Conservation (phyloP, 1,284 basidiomycete species). For the Malassezia japonica region DNA sequence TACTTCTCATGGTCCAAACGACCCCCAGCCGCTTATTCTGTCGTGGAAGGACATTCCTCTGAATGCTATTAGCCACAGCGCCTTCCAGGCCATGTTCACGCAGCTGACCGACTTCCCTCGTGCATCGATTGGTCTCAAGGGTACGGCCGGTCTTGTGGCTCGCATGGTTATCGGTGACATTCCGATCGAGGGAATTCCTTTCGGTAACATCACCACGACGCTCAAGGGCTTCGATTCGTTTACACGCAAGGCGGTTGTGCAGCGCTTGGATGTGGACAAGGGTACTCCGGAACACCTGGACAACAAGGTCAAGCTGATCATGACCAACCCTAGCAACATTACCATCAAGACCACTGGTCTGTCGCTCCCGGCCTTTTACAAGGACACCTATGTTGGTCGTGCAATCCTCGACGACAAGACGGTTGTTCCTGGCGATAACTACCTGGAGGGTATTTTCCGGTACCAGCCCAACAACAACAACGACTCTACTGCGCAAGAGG, state of each 20-base stretch:
- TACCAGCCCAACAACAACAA: conserved; percentile 61
- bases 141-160: conserved; percentile 58
- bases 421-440: conserved; percentile 57
- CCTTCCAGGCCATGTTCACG: conserved; percentile 58
- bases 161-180: conserved; percentile 61
- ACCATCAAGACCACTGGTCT: conserved; percentile 57
- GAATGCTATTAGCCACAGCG: conserved; percentile 54
- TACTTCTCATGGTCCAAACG: conserved; percentile 56
- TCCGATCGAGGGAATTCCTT: conserved; percentile 59
- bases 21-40: conserved; percentile 53
- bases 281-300: conserved; percentile 1
- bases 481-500: conserved; percentile 57
- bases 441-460: conserved; percentile 52
- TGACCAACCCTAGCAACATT: conserved; percentile 50
- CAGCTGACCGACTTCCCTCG: conserved; percentile 55
- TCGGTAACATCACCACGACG: conserved; percentile 55
- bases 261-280: background rate
- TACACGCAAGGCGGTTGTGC: conserved; percentile 50
- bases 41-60: conserved; percentile 58
- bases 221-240: conserved; percentile 53
- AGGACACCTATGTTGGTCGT: conserved; percentile 50
- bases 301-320: background rate
- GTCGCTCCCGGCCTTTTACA: conserved; percentile 56
- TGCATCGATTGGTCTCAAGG: conserved; percentile 55
- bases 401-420: conserved; percentile 50